These are phyloP conservation scores for Microdochium paspali DNA, from an alignment of 2,329 filamentous ascomycete species.

Conservation along the genomic window DNA sequence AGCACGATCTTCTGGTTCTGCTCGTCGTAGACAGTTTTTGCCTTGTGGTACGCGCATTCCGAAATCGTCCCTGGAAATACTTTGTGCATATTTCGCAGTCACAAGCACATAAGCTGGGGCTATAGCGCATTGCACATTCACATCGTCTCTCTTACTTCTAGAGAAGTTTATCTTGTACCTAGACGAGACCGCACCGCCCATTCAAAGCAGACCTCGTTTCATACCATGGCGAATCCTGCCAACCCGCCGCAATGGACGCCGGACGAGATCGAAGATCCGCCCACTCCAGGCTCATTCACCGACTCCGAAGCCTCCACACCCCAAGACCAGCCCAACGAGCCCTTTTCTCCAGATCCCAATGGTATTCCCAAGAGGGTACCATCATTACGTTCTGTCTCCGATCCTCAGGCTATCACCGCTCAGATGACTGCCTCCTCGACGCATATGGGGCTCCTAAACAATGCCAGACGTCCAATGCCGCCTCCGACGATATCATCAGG, in stretches of 20 bases:
- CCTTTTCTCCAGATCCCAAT: slow-evolving; percentile 3
- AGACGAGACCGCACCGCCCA: too few relatives aligned
- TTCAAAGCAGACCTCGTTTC: neutral
- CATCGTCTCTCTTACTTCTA: too few relatives aligned
- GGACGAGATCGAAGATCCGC: neutral
- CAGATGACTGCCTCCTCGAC: slow-evolving; percentile 78
- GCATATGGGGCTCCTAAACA: slow-evolving; percentile 66
- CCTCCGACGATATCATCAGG: slow-evolving; percentile 29
- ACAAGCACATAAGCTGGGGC: too few relatives aligned
- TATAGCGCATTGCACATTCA: too few relatives aligned
- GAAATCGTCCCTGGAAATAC: neutral
- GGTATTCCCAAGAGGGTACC: slow-evolving; percentile 39
- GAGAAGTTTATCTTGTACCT: too few relatives aligned
- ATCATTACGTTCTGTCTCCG: slow-evolving; percentile 50
- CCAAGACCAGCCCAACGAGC: slow-evolving; percentile 27
- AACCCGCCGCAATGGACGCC: slow-evolving; percentile 24
- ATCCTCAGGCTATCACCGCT: slow-evolving; percentile 37
- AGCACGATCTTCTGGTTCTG: neutral
- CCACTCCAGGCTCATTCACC: slow-evolving; percentile 28
- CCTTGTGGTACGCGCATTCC: neutral
- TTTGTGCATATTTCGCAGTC: neutral
- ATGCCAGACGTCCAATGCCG: slow-evolving; percentile 42
- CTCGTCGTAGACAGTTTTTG: neutral
- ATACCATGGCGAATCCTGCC: slow-evolving; percentile 7
- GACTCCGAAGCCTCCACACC: slow-evolving; percentile 40